Conservation (phyloP, 805 yeast species). For the Lachancea nothofagi region DNA sequence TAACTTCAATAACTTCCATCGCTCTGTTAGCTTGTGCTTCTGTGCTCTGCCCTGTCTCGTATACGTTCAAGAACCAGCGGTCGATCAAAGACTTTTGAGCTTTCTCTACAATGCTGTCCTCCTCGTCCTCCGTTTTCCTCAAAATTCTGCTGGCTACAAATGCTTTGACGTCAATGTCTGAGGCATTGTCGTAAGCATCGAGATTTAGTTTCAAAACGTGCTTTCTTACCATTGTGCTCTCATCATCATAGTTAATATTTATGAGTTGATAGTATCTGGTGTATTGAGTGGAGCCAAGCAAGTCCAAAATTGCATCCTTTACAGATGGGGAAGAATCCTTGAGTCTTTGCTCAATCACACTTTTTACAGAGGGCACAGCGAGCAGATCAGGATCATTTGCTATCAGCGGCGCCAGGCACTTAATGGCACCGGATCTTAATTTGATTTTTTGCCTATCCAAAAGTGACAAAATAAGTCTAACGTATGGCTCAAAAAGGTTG, state of each 20-base stretch:
- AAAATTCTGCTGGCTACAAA: slow-evolving; percentile 49
- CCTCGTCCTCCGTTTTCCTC: slow-evolving; percentile 63
- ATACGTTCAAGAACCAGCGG: slow-evolving; percentile 33
- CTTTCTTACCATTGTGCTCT: slow-evolving; percentile 59
- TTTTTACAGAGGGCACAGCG: slow-evolving; percentile 44
- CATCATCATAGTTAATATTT: slow-evolving; percentile 44
- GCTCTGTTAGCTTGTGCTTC: slow-evolving; percentile 13
- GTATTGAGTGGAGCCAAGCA: slow-evolving; percentile 37
- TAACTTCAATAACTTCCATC: slow-evolving; percentile 27
- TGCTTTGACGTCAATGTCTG: slow-evolving; percentile 32
- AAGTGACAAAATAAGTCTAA: slow-evolving; percentile 44
- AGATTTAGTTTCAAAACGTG: slow-evolving; percentile 51
- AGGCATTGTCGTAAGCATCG: slow-evolving; percentile 39
- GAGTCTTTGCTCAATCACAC: slow-evolving; percentile 47
- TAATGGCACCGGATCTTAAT: slow-evolving; percentile 59
- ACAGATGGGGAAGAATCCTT: slow-evolving; percentile 64
- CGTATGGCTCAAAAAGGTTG: slow-evolving; percentile 46
- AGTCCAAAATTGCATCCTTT: slow-evolving; percentile 68
- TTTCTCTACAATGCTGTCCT: slow-evolving; percentile 44
- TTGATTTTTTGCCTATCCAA: slow-evolving; percentile 47
- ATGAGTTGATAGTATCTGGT: slow-evolving; percentile 45
- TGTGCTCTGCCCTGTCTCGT: slow-evolving; percentile 5
- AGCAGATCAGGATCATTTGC: slow-evolving; percentile 49
- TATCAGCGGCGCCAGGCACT: slow-evolving; percentile 51
- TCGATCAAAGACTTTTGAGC: slow-evolving; percentile 37